These are phyloP conservation scores for Neobulgaria alba DNA, from an alignment of 2,329 filamentous ascomycete species.

Conservation along the genomic window DNA sequence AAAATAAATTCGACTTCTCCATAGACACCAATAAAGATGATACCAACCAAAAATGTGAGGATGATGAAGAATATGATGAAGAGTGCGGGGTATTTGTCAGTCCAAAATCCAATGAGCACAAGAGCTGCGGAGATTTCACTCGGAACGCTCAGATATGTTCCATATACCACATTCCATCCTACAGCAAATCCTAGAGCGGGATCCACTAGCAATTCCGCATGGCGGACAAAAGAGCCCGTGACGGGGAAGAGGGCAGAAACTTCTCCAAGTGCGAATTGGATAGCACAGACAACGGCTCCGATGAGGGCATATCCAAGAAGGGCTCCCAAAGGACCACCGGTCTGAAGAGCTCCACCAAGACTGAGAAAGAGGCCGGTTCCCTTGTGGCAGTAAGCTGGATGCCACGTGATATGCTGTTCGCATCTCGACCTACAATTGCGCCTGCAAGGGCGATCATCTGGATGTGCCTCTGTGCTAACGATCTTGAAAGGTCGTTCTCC, in stretches of 20 bases:
- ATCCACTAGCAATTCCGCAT: constrained; percentile 29
- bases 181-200: constrained; percentile 28
- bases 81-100: constrained; percentile 41
- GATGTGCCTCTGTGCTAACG: constrained; percentile 34
- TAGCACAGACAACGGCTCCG: constrained; percentile 37
- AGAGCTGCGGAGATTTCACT: constrained; percentile 54
- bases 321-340: constrained; percentile 39
- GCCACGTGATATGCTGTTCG: not conserved
- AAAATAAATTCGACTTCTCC: constrained; percentile 47
- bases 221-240: constrained; percentile 30
- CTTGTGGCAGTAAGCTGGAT: constrained; percentile 6
- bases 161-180: constrained; percentile 28
- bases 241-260: constrained; percentile 28
- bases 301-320: constrained; percentile 31
- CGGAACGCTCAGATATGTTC: constrained; percentile 24
- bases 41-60: constrained; percentile 29
- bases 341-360: constrained; percentile 37
- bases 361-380: constrained; percentile 47
- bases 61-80: constrained; percentile 34
- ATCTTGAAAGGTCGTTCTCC: constrained; percentile 34
- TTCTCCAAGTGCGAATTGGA: constrained; percentile 31
- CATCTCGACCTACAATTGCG: constrained; percentile 34
- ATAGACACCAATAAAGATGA: constrained; percentile 32
- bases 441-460: constrained; percentile 36
- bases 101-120: constrained; percentile 56